Evolutionary conservation across 2,329 filamentous ascomycete species (phyloP), one percentile per base, ranked within the genome.

Genomic region (Claviceps sp.): DNA sequence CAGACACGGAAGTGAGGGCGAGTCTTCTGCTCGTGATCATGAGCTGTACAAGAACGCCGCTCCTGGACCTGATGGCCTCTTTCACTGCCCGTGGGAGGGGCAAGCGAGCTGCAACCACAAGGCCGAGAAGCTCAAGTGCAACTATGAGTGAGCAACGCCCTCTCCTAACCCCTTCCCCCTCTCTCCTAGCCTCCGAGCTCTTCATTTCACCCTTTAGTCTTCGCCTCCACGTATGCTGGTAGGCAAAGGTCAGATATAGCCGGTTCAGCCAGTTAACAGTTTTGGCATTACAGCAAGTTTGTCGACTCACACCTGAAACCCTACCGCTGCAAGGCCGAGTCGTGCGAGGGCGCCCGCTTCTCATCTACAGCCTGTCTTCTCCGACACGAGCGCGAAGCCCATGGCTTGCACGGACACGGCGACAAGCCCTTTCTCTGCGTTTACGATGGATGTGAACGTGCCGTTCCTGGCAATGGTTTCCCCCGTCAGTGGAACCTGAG

Each of bases 251-350:
- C 8, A 8, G 26, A 29, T 9, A 29, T 9, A 9, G 8, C 26
- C 26, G 26, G 7, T 29, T 34, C 29, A 34, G 29, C 9, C 29
- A 11, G 23, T 9, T 34, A 34, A 34, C 9, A 34, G 17, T 13
- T 26, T 20, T 49, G 47, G 29, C 13, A 14, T 38, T 17, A 29
- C 65, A 95, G 90, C 78, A 97, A 97, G 78, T 95, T 93, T 62
- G 83, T 97, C 59, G 91, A 97, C 70, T 96, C 91, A 29, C 91
- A 97, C 71, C 70, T 96, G 64, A 95, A 94, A 78, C 91, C 91
- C 16, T 97, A 96, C 73, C 84, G 88, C 55, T 97, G 91, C 84
- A 94, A 93, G 80, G 77, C 85, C 58, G 76, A 82, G 56, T 79
- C 82, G 23, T 97, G 91, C 71, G 82, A 88, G 66, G 86, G 88